phyloP scores from a whole-genome alignment of 257 asterid species.

The Striga asiatica region DNA sequence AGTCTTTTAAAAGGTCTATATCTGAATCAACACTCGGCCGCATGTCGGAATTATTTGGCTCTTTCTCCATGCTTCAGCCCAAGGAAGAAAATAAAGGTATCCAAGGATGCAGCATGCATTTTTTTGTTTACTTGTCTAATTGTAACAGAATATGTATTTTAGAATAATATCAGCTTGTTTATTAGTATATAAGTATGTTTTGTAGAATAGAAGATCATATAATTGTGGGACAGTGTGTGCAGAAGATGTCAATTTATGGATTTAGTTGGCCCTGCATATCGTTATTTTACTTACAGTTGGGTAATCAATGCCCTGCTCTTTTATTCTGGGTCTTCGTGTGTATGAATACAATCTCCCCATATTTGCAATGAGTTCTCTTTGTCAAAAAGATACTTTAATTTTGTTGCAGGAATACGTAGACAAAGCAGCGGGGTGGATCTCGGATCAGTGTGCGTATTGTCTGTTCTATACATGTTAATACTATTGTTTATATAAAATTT shows the following conservation, averaged over 20 bases:
- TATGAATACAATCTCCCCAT: background rate
- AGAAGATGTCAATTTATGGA: background rate
- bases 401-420: conserved; percentile 57
- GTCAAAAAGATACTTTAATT: background rate
- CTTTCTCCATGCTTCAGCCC: conserved; percentile 47
- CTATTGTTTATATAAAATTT: too few relatives aligned
- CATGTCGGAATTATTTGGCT: conserved; percentile 55
- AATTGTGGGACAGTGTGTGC: background rate
- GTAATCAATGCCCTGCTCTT: too few relatives aligned
- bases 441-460: conserved; percentile 35
- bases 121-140: background rate
- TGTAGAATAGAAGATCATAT: background rate
- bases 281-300: too few relatives aligned
- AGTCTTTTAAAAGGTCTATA: conserved; percentile 63
- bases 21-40: conserved; percentile 64
- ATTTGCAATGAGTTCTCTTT: background rate
- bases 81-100: conserved; percentile 51
- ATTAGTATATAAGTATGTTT: too few relatives aligned
- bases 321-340: background rate
- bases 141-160: too few relatives aligned
- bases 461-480: too few relatives aligned
- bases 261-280: too few relatives aligned
- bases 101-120: background rate
- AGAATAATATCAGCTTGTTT: too few relatives aligned
- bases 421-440: conserved; percentile 66